Base-by-base conservation (phyloP, 768 basidiomycete species). In the Lactifluus volemus region DNA sequence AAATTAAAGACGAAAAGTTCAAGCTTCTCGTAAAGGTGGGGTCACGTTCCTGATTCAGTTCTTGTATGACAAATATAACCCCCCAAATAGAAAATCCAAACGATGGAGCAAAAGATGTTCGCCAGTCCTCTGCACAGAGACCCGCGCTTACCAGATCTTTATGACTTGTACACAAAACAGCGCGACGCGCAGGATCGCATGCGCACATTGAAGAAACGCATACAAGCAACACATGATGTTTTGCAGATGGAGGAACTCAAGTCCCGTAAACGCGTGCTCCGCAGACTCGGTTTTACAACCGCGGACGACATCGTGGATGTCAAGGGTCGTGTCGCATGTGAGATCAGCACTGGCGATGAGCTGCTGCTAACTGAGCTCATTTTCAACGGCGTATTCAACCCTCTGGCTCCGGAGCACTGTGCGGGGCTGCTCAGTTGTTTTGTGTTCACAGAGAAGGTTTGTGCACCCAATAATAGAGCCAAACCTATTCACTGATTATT, bases 261-360 rank as follows among this genome's bases (percentile, higher is more conserved):
- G 73, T 86, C 85, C 67, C 81, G 97, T 59, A 98, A 98, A 73
- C 90, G 96, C 25, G 95, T 97, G 0, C 79, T 98, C 30, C 83
- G 97, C 39, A 82, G 97, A 38, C 76, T 99, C 6, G 95, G 88
- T 0, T 98, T 98, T 77, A 95, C 93, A 2, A 87, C 82, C 14
- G 71, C 84, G 10, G 82, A 86, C 0, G 96, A 98, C 72, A 97
- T 98, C 60, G 92, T 98, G 21, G 97, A 98, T 70, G 85, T 94
- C 81, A 99, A 99, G 76, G 97, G 97, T 0, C 81, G 97, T 42
- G 96, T 99, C 1, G 97, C 97, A 17, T 99, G 97, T 71, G 97
- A 99, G 74, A 98, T 99, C 73, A 93, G 90, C 70, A 87, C 94
- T 2, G 97, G 97, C 7, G 97, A 99, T 69, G 97, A 99, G 74